Conservation (phyloP, 2,329 filamentous ascomycete species). For the Talaromyces sp. region DNA sequence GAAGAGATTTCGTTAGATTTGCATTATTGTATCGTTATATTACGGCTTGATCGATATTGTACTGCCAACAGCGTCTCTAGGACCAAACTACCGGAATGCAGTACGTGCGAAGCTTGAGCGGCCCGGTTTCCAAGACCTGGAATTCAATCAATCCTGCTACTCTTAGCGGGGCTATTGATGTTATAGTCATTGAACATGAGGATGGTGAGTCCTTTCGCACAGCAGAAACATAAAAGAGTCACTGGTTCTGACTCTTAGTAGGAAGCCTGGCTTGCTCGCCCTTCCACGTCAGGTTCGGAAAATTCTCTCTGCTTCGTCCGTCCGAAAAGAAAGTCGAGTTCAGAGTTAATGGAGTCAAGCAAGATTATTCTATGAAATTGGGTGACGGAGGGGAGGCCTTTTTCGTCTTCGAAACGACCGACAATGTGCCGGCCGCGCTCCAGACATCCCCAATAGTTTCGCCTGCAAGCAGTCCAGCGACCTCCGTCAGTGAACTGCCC, state of each 20-base stretch:
- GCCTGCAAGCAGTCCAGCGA: conserved; percentile 74
- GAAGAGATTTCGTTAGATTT: neutral
- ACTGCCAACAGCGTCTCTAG: conserved; percentile 15
- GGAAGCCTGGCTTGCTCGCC: conserved; percentile 81
- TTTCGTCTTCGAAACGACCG: conserved; percentile 95
- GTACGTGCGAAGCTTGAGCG: conserved; percentile 94
- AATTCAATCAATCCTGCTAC: conserved; percentile 99
- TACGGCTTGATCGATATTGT: conserved; percentile 18
- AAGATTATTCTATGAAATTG: conserved; percentile 96
- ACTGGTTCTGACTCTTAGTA: conserved; percentile 29
- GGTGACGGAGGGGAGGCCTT: conserved; percentile 97
- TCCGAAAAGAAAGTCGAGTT: conserved; percentile 99
- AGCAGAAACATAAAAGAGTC: neutral
- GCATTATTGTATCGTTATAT: conserved; percentile 9
- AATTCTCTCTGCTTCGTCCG: conserved; percentile 91
- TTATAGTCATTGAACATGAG: conserved; percentile 95
- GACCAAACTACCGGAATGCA: conserved; percentile 65
- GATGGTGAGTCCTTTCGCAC: conserved; percentile 64
- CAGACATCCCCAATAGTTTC: conserved; percentile 94
- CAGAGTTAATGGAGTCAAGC: conserved; percentile 85
- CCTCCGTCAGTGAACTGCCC: conserved; percentile 31
- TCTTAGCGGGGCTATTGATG: conserved; percentile 95
- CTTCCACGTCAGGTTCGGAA: conserved; percentile 98
- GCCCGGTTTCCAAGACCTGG: conserved; percentile 97
- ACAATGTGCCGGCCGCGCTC: conserved; percentile 84